Evolutionary conservation across 164 flowering plant genomes (phyloP), one percentile per base, ranked within the genome.

Genomic region (Aristolochia fimbriata): DNA sequence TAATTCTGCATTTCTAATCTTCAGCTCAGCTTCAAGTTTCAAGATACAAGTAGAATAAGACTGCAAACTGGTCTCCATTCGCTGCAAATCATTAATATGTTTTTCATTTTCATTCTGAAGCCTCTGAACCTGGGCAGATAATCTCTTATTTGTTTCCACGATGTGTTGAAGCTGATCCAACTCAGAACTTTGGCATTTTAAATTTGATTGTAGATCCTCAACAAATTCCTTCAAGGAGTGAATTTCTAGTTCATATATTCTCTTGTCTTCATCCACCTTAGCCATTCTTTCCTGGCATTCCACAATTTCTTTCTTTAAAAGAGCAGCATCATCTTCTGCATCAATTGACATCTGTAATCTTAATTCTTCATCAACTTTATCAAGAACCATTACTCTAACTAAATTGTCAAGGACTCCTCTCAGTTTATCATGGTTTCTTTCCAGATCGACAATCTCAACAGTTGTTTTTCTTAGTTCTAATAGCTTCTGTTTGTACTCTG

Each of bases 381-480:
- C 66, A 55, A 79, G 56, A 46, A 85, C 70, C 22, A 81, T 12
- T 57, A 83, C 83, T 72, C 62, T 65, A 65, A 70, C 79, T 16
- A 84, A 31, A 21, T 60, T 55, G 60, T 84, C 88, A 54, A 83
- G 51, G 13, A 68, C 22, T 25, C 66, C 71, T 59, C 25, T 27
- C 48, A 61, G 51, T 46, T n/a, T 54, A n/a, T 58, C 57, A 52
- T 59, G 60, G 62, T 72, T 63, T 27, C 52, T 73, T 53, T 76
- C 78, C 59, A 67, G 15, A 31, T 62, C 66, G 70, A 66, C 78
- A 52, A 61, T 73, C 15, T 60, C 67, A 59, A 59, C 24, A 67
- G 70, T 71, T 74, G 71, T 54, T 68, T 83, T 74, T 62, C 51
- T 37, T 15, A 65, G 20, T 59, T 45, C 59, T 15, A n/a, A 41